phyloP scores from a whole-genome alignment of 2,329 filamentous ascomycete genomes.

The Cercospora sojina region DNA sequence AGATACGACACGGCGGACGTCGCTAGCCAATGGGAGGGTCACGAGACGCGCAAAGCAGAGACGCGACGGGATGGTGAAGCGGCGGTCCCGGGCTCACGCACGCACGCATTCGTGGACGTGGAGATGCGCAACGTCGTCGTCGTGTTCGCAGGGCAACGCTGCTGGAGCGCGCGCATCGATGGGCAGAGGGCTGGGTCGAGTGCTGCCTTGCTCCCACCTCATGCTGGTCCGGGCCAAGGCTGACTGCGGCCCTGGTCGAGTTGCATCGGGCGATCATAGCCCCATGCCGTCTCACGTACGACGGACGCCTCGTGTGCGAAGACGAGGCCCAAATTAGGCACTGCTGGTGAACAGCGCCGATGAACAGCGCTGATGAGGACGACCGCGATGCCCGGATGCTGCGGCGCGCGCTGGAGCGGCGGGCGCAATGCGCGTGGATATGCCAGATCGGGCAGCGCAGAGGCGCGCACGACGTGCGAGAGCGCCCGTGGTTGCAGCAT shows the following conservation, averaged over 20 bases:
- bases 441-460: background rate
- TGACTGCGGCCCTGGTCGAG: background rate
- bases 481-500: background rate
- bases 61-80: slow-evolving; percentile 13
- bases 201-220: background rate
- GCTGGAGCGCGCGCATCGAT: background rate
- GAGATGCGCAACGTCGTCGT: background rate
- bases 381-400: background rate
- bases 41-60: background rate
- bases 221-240: slow-evolving; percentile 14
- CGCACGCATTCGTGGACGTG: slow-evolving; percentile 6
- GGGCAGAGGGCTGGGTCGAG: slow-evolving; percentile 5
- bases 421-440: background rate
- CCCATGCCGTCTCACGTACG: background rate
- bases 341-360: background rate
- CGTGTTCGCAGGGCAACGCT: slow-evolving; percentile 13
- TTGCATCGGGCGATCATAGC: background rate
- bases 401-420: background rate
- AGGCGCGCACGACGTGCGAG: background rate
- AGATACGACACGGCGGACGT: background rate
- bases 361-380: background rate
- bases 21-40: slow-evolving; percentile 7
- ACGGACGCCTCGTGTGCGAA: background rate
- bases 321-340: background rate
- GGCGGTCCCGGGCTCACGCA: slow-evolving; percentile 8